Percentiles rank a stretch among this genome's conserved stretches.
These are phyloP conservation scores for Leptographium procerum DNA, from an alignment of 2,329 filamentous ascomycete genomes.

Conservation along the genomic window DNA sequence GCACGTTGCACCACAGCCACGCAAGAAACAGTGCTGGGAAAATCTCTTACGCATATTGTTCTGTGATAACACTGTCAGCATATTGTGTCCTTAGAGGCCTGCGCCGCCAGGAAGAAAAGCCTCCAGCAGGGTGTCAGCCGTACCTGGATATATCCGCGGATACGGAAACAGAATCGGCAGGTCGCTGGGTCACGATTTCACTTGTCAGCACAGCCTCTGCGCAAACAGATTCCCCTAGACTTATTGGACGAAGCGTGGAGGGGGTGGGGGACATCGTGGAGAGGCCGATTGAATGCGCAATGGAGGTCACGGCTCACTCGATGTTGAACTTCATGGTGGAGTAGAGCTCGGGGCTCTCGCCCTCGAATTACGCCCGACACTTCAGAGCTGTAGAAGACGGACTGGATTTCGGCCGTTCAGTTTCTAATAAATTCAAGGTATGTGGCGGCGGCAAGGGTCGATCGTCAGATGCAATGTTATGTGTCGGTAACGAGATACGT, in stretches of 20 bases:
- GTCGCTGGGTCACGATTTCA: conserved; percentile 26
- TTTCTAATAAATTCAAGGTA: neutral
- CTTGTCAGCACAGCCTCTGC: neutral
- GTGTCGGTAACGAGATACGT: neutral
- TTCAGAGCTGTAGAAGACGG: neutral
- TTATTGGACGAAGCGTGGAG: no score
- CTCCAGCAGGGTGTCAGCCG: neutral
- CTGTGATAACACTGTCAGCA: conserved; percentile 16
- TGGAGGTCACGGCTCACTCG: conserved; percentile 24
- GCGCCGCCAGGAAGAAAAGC: neutral
- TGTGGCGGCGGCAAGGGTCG: neutral
- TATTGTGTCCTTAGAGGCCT: neutral
- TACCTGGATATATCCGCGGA: conserved; percentile 36
- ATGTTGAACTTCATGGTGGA: conserved; percentile 39
- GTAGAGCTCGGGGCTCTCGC: neutral
- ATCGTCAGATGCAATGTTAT: neutral
- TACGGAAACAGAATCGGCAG: conserved; percentile 46
- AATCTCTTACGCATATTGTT: conserved; percentile 38
- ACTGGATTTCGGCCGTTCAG: neutral
- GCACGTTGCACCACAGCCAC: neutral
- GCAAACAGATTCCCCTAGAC: neutral
- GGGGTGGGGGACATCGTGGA: neutral
- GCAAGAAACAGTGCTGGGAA: neutral
- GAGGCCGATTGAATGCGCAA: neutral
- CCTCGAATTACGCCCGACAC: neutral